Percentiles rank a stretch among this genome's conserved stretches.
Conservation (phyloP, 768 basidiomycete genomes). For the Hypholoma fasciculare region DNA sequence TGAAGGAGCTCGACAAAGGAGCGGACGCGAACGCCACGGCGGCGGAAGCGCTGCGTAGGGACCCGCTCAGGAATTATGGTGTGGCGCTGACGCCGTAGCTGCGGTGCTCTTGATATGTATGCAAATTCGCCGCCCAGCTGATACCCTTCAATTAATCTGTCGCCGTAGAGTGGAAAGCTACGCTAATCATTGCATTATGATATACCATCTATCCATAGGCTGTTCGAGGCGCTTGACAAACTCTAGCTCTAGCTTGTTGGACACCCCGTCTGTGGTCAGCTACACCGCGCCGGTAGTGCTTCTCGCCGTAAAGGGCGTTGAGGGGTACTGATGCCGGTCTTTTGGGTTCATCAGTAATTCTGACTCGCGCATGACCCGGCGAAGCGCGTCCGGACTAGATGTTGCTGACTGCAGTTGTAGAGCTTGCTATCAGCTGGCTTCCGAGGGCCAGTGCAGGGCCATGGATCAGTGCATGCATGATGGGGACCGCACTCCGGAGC, state of each 20-base stretch:
- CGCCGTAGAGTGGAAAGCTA: conserved; percentile 18
- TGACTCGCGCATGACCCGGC: no score
- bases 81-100: conserved; percentile 4
- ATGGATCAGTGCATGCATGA: background rate
- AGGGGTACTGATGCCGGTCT: background rate
- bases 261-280: background rate
- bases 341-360: background rate
- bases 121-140: conserved; percentile 10
- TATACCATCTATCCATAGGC: conserved; percentile 3
- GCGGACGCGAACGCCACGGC: conserved; percentile 52
- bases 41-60: conserved; percentile 76
- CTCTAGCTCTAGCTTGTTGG: background rate
- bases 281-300: conserved; percentile 2
- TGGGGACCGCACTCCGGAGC: background rate
- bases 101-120: conserved; percentile 1
- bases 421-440: background rate
- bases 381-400: background rate
- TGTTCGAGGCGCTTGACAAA: conserved; percentile 5
- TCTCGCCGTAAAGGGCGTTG: conserved; percentile 17
- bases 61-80: conserved; percentile 77
- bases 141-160: conserved; percentile 19
- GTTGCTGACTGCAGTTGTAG: background rate
- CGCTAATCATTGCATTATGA: conserved; percentile 6
- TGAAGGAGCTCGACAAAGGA: conserved; percentile 48
- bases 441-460: background rate